phyloP scores from a whole-genome alignment of 176 grass and related monocot species.

The Urochloa ruziziensis region DNA sequence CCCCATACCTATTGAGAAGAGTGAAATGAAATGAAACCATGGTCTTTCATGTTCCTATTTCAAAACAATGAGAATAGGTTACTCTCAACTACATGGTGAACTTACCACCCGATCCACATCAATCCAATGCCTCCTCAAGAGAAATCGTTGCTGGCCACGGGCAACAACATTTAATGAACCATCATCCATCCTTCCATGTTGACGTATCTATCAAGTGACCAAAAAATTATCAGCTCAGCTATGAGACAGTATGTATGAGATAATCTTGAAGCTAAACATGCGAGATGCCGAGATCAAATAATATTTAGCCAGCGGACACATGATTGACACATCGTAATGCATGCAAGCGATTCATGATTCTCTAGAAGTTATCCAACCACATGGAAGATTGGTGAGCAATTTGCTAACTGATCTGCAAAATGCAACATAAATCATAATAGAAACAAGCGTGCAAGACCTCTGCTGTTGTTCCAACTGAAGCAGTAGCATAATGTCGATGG shows the following conservation, averaged over 20 bases:
- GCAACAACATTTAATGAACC: slow-evolving; percentile 81
- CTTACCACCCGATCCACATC: slow-evolving; percentile 83
- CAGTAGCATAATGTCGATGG: slow-evolving; percentile 40
- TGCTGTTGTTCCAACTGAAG: slow-evolving; percentile 90
- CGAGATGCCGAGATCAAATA: background rate
- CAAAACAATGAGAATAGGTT: background rate
- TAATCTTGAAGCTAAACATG: slow-evolving; percentile 2
- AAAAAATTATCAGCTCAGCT: slow-evolving; percentile 16
- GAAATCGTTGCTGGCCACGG: slow-evolving; percentile 91
- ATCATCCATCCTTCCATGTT: slow-evolving; percentile 64
- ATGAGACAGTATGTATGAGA: background rate
- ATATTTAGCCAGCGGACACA: background rate
- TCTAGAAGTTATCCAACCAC: slow-evolving; percentile 1
- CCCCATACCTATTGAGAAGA: slow-evolving; percentile 66
- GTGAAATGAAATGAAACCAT: slow-evolving; percentile 12
- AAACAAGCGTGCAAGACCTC: slow-evolving; percentile 50
- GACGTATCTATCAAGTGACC: slow-evolving; percentile 55
- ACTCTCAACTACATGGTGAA: background rate
- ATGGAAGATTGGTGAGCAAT: background rate
- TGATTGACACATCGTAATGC: background rate
- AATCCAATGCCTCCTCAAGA: slow-evolving; percentile 54
- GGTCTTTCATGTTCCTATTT: background rate
- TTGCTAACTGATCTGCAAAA: background rate
- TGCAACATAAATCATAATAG: slow-evolving; percentile 16
- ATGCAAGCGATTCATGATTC: background rate